Evolutionary conservation across 805 yeast genomes (phyloP), one percentile per base, ranked within the genome.

Genomic region (Pichia membranifaciens): DNA sequence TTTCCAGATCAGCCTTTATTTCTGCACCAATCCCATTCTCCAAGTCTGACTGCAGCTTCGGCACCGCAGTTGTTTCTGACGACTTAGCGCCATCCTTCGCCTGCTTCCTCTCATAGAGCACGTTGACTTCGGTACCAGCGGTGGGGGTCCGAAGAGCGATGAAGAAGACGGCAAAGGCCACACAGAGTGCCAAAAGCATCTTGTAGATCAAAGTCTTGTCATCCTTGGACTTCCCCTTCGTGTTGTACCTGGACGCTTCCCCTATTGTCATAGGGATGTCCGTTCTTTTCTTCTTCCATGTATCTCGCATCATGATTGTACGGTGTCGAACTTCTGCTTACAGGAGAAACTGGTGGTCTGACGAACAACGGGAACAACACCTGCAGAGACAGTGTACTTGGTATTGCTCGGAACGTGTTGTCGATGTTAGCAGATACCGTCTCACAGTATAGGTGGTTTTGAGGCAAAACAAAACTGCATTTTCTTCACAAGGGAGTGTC

Each of bases 211-310:
- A 20, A 13, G 37, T 4, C 17, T 38, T 43, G 20, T 38, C 47
- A 3, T 33, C 20, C 15, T 17, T 47, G 8, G 36, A 28, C 20
- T 43, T 47, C 29, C 29, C 29, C 10, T 38, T 32, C 13, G 45
- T 33, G 13, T 32, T 38, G 22, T 22, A 43, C 2, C 21, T 20
- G 22, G 25, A 28, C 5, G 39, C 17, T 13, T 22, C 32, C 9
- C 17, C 31, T 36, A 42, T 37, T 2, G 50, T 18, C 21, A 47
- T 18, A 13, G 50, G 50, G 7, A 47, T 21, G 12, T 43, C 47
- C 7, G 49, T 42, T 32, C 43, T 47, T 43, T 38, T 47, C 18
- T 40, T 41, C 35, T 28, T 47, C 50, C 50, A 47, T 7, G 43
- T 41, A 42, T 47, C 50, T 47, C 50, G 46, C 28, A 38, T 42